phyloP scores from a whole-genome alignment of 768 basidiomycete species.

The Clavaria fumosa region DNA sequence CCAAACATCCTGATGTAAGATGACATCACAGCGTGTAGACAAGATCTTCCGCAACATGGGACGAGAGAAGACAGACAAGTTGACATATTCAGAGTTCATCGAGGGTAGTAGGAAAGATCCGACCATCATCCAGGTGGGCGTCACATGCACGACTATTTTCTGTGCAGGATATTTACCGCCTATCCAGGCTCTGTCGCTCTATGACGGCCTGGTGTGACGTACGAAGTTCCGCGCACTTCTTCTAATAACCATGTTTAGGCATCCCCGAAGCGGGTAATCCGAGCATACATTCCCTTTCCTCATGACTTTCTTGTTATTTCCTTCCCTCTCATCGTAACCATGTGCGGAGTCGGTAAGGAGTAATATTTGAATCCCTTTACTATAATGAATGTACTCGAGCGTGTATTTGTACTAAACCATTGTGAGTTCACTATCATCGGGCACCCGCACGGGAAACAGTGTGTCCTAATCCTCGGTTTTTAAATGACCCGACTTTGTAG shows the following conservation, averaged over 20 bases:
- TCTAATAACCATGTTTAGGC: slow-evolving; percentile 1
- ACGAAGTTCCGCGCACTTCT: not conserved
- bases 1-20: slow-evolving; percentile 6
- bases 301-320: too few relatives aligned
- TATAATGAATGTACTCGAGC: too few relatives aligned
- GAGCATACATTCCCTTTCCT: too few relatives aligned
- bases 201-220: slow-evolving; percentile 78
- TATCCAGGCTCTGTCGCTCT: slow-evolving; percentile 75
- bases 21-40: slow-evolving; percentile 65
- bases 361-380: too few relatives aligned
- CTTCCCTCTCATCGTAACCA: too few relatives aligned
- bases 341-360: too few relatives aligned
- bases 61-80: slow-evolving; percentile 79
- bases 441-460: too few relatives aligned
- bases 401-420: too few relatives aligned
- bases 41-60: slow-evolving; percentile 99
- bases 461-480: too few relatives aligned
- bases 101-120: slow-evolving; percentile 98
- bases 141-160: slow-evolving; percentile 3
- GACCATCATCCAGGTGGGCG: slow-evolving; percentile 84
- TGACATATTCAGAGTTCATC: slow-evolving; percentile 95
- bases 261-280: not conserved
- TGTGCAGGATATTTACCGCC: slow-evolving; percentile 6
- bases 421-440: too few relatives aligned
- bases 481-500: too few relatives aligned